Evolutionary conservation across 1,284 basidiomycete species (phyloP), one percentile per base, ranked within the genome.

Genomic region (Tylopilus orsonianus): DNA sequence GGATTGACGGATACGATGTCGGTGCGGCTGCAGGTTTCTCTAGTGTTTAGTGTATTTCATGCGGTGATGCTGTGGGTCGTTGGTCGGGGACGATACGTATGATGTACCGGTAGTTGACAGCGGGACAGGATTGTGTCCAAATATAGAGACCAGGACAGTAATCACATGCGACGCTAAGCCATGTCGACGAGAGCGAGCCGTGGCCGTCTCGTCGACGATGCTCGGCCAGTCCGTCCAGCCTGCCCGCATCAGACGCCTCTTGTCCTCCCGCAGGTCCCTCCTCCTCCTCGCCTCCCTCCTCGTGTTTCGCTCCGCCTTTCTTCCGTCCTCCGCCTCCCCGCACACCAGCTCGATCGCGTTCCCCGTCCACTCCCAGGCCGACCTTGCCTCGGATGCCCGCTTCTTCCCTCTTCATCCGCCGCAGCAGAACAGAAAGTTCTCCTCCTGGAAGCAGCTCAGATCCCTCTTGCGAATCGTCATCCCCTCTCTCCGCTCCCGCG

Each of bases 391-490:
- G 1, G 76, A 85, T 56, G 75, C 71, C 6, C 67, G 62, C 4
- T 68, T 74, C n/a, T n/a, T n/a, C n/a, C n/a, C n/a, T n/a, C 75
- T 72, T 6, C 64, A 83, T 5, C 68, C 77, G 1, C 58, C 68
- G 0, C 66, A 71, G 8, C 62, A 32, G 43, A 44, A 46, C 3
- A 69, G 77, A 46, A 85, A 84, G 44, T 34, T n/a, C n/a, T n/a
- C n/a, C 1, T 96, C 94, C 69, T 74, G 93, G 56, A 75, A 81
- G 16, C 94, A 95, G 65, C 81, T 96, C 4, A 68, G 77, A 9
- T 81, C 91, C 2, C 83, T 96, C 45, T 64, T 95, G 0, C 80
- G 83, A 14, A 81, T 96, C 52, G 83, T 87, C 7, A 80, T 96
- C 44, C 90, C 85, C 0, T 81, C 83, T 16, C 77, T 81, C 59